Evolutionary conservation across 2,329 filamentous ascomycete species (phyloP).

Genomic region (Hymenoscyphus linearis): DNA sequence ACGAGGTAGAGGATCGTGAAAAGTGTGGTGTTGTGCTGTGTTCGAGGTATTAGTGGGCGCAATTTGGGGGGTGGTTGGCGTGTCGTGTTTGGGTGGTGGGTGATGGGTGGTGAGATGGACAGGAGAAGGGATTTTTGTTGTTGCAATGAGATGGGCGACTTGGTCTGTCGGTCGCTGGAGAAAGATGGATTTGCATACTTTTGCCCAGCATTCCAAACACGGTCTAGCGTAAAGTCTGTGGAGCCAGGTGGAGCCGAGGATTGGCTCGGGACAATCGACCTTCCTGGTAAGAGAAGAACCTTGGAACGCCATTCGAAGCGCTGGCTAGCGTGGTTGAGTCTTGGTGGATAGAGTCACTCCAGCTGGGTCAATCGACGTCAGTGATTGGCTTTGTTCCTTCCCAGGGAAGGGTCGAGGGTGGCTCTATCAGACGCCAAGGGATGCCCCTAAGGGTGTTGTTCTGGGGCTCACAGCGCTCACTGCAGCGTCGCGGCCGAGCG

Average conservation of each 20-base stretch:
- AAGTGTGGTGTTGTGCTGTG: background rate
- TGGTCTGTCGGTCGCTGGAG: background rate
- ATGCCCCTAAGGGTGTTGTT: too few relatives aligned
- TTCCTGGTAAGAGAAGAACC: background rate
- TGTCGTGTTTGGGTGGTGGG: background rate
- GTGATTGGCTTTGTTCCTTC: background rate
- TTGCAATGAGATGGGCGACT: background rate
- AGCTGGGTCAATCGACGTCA: too few relatives aligned
- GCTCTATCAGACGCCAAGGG: background rate
- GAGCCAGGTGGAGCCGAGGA: background rate
- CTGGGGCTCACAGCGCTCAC: background rate
- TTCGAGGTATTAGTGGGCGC: too few relatives aligned
- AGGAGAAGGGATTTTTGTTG: background rate
- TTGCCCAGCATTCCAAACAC: background rate
- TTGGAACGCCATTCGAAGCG: background rate
- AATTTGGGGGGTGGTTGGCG: too few relatives aligned
- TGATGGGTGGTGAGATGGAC: background rate
- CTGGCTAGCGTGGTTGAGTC: background rate
- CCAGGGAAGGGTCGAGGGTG: background rate
- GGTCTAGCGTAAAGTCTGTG: background rate
- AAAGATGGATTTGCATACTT: background rate
- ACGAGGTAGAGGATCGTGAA: background rate
- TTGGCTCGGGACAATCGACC: background rate
- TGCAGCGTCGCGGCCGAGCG: background rate
- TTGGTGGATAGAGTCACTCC: too few relatives aligned